Base-by-base conservation (phyloP, 768 basidiomycete species). In the Mycena capillaripes region DNA sequence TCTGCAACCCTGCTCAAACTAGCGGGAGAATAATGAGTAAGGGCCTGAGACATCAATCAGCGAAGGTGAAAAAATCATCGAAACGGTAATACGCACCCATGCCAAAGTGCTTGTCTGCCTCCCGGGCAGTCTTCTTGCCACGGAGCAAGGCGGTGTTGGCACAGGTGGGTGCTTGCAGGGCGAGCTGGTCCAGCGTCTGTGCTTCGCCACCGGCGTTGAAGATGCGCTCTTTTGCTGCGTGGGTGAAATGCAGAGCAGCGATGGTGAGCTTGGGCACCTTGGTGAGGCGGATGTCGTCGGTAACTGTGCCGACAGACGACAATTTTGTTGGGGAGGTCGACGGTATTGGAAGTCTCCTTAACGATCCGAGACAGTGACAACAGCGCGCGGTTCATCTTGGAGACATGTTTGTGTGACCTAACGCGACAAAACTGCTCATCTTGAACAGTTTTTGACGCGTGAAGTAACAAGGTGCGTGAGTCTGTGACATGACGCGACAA, bases 1-100 rank as follows among this genome's bases (percentile, higher is more conserved):
- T 89, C 97, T 97, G 91, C 97, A 97, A 83, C 87, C 97, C 81
- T 92, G 93, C 89, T 99, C 97, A 93, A 98, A 97, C 92, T 93
- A 56, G 34, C 42, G 9, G 50, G 68, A 64, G 21, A 30, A n/a
- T 67, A 50, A 66, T 71, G 9, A 65, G 64, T 63, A 58, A 62
- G 16, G 29, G 25, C 19, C 90, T 88, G 71, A 29, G 40, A 48
- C 12, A 34, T 19, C 25, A 19, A 14, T 62, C 9, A 60, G 59
- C 6, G 32, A 42, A 27, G 23, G 40, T 42, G 27, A 52, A 21
- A 21, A 46, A 61, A 14, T 46, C n/a, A 30, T 10, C 11, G 66
- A 30, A 46, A 50, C 42, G 16, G 38, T 21, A 14, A 1, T 57
- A 79, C 84, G 68, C 70, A 86, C 93, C 95, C 95, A 95, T 95